These are phyloP conservation scores for Hypericum androsaemum DNA, from an alignment of 345 rosid species.

Conservation along the genomic window DNA sequence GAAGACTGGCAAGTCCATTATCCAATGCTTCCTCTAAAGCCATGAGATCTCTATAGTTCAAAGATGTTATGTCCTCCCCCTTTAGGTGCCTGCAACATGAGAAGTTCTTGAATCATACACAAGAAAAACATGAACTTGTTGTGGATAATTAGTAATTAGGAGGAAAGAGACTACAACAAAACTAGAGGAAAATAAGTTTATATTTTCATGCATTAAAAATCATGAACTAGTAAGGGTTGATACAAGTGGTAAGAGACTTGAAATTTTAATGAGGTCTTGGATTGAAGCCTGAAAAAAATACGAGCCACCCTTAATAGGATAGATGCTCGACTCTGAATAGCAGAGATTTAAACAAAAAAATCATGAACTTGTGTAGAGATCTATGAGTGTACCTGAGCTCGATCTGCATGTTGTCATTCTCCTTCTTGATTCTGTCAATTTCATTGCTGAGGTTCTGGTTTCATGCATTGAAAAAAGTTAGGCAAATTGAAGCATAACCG, in stretches of 20 bases:
- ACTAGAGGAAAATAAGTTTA: neutral
- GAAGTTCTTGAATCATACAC: neutral
- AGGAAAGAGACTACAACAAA: too few relatives aligned
- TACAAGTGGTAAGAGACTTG: too few relatives aligned
- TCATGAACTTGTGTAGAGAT: neutral
- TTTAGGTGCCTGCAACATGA: conserved; percentile 46
- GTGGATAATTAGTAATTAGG: neutral
- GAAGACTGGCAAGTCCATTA: conserved; percentile 44
- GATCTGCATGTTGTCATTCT: conserved; percentile 75
- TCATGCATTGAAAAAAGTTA: conserved; percentile 6
- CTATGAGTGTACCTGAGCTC: conserved; percentile 48
- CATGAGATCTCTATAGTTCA: conserved; percentile 45
- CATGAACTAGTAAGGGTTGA: too few relatives aligned
- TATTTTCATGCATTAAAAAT: too few relatives aligned
- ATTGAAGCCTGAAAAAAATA: too few relatives aligned
- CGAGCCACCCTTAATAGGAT: too few relatives aligned
- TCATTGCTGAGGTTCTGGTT: conserved; percentile 58
- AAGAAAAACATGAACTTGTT: neutral
- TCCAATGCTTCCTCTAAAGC: conserved; percentile 60
- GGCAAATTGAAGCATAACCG: conserved; percentile 8
- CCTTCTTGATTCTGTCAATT: conserved; percentile 72
- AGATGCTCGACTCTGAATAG: too few relatives aligned
- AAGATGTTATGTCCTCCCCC: conserved; percentile 59
- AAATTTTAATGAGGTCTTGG: too few relatives aligned
- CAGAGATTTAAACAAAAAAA: too few relatives aligned